Evolutionary conservation across 352 stramenopile genomes (phyloP).

Genomic region (Thalassiosira hispida): DNA sequence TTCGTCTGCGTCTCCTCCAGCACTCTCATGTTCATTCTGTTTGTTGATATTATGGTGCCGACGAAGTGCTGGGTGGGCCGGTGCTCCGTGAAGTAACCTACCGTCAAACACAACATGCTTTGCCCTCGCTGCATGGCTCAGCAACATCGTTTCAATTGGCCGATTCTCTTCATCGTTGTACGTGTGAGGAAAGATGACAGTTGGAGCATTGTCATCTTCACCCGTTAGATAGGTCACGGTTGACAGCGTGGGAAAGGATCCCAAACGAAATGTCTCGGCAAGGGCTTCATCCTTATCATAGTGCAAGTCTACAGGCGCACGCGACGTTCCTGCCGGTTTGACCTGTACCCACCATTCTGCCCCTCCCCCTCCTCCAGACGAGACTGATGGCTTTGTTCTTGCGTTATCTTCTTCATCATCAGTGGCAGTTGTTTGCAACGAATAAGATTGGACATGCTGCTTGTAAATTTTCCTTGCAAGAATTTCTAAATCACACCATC

Average conservation of each 20-base stretch:
- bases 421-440: slow-evolving; percentile 15
- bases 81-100: slow-evolving; percentile 80
- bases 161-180: slow-evolving; percentile 77
- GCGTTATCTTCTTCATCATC: not conserved
- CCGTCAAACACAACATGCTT: slow-evolving; percentile 86
- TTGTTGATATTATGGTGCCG: not conserved
- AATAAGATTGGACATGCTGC: slow-evolving; percentile 56
- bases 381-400: not conserved
- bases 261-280: slow-evolving; percentile 76
- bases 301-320: slow-evolving; percentile 74
- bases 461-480: slow-evolving; percentile 69
- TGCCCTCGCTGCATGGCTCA: slow-evolving; percentile 67
- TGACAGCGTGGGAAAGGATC: slow-evolving; percentile 78
- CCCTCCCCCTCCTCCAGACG: slow-evolving; percentile 26
- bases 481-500: slow-evolving; percentile 66
- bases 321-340: slow-evolving; percentile 55
- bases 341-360: slow-evolving; percentile 87
- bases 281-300: slow-evolving; percentile 87
- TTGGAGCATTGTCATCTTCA: slow-evolving; percentile 52
- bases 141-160: slow-evolving; percentile 49
- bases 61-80: slow-evolving; percentile 52
- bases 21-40: not conserved
- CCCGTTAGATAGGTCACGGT: slow-evolving; percentile 85
- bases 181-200: slow-evolving; percentile 71
- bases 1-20: not conserved